phyloP scores from a whole-genome alignment of 1,139 yeast species.

The Geotrichum candidum region DNA sequence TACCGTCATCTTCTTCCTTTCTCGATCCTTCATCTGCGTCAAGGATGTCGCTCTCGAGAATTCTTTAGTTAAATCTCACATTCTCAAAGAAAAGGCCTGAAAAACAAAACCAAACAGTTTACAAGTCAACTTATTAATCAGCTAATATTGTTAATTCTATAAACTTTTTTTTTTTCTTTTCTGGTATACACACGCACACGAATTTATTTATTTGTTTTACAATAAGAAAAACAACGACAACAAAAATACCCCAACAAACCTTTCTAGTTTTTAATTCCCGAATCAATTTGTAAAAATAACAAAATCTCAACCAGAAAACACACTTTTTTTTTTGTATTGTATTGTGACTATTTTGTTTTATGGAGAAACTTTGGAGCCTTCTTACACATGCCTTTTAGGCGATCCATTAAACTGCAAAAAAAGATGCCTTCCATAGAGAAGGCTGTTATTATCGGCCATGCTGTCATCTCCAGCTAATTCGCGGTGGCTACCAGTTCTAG shows the following conservation, averaged over 20 bases:
- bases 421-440: background rate
- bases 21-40: conserved; percentile 5
- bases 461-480: background rate
- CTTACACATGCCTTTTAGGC: background rate
- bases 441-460: background rate
- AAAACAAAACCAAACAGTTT: background rate
- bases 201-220: no score
- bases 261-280: no score
- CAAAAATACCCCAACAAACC: no score
- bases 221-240: no score
- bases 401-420: background rate
- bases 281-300: no score
- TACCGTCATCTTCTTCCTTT: background rate
- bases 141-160: background rate
- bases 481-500: no score
- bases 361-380: background rate
- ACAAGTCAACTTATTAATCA: background rate
- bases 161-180: background rate
- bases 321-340: no score
- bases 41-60: conserved; percentile 8
- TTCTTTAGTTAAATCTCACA: background rate
- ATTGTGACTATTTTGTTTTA: no score
- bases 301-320: no score
- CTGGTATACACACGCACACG: background rate
- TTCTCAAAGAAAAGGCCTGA: background rate